Evolutionary conservation across 164 flowering plant genomes (phyloP).

Genomic region (Berberis vulgaris): DNA sequence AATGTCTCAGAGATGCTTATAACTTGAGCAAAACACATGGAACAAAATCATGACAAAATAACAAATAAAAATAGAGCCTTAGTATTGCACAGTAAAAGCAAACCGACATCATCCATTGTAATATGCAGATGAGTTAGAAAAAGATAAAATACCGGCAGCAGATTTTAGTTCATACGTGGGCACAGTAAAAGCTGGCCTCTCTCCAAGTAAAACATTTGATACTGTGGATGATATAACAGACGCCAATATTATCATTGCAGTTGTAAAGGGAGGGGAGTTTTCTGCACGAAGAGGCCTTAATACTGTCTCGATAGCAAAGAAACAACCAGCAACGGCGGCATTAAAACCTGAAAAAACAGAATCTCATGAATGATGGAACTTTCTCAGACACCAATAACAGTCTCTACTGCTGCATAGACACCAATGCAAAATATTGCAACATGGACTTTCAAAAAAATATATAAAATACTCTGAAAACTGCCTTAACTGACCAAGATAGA

Average conservation of each 20-base stretch:
- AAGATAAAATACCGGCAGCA: conserved; percentile 85
- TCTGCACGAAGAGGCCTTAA: conserved; percentile 96
- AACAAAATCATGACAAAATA: not conserved
- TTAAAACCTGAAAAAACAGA: conserved; percentile 65
- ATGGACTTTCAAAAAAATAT: too few relatives aligned
- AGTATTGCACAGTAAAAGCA: not conserved
- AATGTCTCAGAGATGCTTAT: too few relatives aligned
- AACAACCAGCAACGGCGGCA: conserved; percentile 98
- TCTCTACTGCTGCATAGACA: too few relatives aligned
- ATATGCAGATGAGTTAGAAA: conserved; percentile 11
- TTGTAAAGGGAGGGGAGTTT: conserved; percentile 97
- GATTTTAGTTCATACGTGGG: conserved; percentile 96
- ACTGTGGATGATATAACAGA: conserved; percentile 97
- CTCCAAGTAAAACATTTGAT: conserved; percentile 83
- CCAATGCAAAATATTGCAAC: too few relatives aligned
- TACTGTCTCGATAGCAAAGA: conserved; percentile 97
- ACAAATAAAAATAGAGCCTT: not conserved
- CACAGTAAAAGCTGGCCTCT: conserved; percentile 93
- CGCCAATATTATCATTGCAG: conserved; percentile 97
- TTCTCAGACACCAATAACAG: too few relatives aligned
- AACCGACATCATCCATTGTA: not conserved
- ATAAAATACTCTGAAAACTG: too few relatives aligned
- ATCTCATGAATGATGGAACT: not conserved
- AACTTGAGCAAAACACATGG: not conserved
- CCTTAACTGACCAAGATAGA: too few relatives aligned